Evolutionary conservation across 345 rosid genomes (phyloP).

Genomic region (Gossypium rotundifolium): DNA sequence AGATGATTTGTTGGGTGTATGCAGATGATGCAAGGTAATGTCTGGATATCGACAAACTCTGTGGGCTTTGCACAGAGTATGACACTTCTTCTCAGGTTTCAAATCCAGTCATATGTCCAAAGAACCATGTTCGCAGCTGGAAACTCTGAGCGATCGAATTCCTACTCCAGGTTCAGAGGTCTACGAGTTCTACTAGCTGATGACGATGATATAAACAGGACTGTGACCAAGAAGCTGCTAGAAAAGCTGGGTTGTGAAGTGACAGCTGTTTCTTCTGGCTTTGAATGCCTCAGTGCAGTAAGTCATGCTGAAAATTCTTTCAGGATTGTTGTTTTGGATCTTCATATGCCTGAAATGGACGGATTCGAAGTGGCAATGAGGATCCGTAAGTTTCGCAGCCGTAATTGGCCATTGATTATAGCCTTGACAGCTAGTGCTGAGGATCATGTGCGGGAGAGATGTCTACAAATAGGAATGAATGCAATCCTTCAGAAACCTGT

Average conservation of each 20-base stretch:
- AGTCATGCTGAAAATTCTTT: constrained; percentile 49
- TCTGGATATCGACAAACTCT: constrained; percentile 64
- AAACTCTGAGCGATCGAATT: constrained; percentile 43
- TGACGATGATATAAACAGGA: constrained; percentile 65
- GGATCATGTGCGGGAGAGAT: constrained; percentile 65
- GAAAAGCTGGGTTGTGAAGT: constrained; percentile 86
- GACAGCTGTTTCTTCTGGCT: constrained; percentile 78
- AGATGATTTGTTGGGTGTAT: not conserved
- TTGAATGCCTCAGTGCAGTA: constrained; percentile 71
- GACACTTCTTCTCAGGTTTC: constrained; percentile 67
- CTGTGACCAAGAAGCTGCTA: constrained; percentile 71
- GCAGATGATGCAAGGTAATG: constrained; percentile 98
- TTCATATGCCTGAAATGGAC: constrained; percentile 91
- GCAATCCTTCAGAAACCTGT: constrained; percentile 88
- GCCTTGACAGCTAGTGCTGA: constrained; percentile 88
- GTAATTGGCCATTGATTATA: constrained; percentile 72
- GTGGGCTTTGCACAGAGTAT: constrained; percentile 64
- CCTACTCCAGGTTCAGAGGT: constrained; percentile 57
- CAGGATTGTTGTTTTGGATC: constrained; percentile 65
- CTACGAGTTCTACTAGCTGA: constrained; percentile 63
- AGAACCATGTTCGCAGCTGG: constrained; percentile 31
- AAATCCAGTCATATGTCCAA: constrained; percentile 40
- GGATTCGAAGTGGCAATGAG: constrained; percentile 86
- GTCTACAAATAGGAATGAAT: constrained; percentile 79
- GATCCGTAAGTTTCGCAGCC: constrained; percentile 74